phyloP scores from a whole-genome alignment of 306 rosid species.

The Pachyrhizus erosus region DNA sequence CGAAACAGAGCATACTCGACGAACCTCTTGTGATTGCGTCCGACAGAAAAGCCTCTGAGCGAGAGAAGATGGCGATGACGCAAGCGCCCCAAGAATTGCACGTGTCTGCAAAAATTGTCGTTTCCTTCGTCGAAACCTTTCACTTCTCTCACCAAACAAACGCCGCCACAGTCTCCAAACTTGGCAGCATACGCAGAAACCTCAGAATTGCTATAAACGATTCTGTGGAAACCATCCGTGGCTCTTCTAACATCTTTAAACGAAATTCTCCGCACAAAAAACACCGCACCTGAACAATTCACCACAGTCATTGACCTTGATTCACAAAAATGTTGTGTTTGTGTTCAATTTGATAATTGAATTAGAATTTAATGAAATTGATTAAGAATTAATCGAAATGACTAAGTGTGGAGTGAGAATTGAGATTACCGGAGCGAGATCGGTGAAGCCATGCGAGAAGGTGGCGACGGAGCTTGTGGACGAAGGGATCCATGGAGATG shows the following conservation, averaged over 20 bases:
- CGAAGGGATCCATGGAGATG: slow-evolving; percentile 57
- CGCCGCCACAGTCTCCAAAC: slow-evolving; percentile 65
- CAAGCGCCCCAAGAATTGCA: slow-evolving; percentile 82
- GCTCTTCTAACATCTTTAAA: slow-evolving; percentile 78
- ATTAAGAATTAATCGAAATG: not conserved
- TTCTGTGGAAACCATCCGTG: slow-evolving; percentile 74
- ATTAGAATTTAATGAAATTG: not conserved
- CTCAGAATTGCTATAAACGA: slow-evolving; percentile 64
- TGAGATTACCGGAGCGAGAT: slow-evolving; percentile 75
- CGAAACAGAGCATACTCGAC: slow-evolving; percentile 16
- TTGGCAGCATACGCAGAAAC: slow-evolving; percentile 73
- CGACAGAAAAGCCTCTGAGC: slow-evolving; percentile 74
- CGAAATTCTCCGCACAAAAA: slow-evolving; percentile 64
- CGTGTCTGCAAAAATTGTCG: slow-evolving; percentile 65
- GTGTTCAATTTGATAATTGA: not conserved
- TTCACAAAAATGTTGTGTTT: not conserved
- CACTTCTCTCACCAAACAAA: slow-evolving; percentile 76
- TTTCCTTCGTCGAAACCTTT: slow-evolving; percentile 54
- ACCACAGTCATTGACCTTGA: slow-evolving; percentile 21
- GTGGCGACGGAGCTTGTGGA: slow-evolving; percentile 70
- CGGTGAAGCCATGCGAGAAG: slow-evolving; percentile 82
- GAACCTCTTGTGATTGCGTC: slow-evolving; percentile 71
- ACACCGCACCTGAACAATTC: slow-evolving; percentile 60
- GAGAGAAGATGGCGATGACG: slow-evolving; percentile 95
- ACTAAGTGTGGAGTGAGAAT: not conserved